phyloP scores from a whole-genome alignment of 768 basidiomycete species.

The Phanerochaete sordida region DNA sequence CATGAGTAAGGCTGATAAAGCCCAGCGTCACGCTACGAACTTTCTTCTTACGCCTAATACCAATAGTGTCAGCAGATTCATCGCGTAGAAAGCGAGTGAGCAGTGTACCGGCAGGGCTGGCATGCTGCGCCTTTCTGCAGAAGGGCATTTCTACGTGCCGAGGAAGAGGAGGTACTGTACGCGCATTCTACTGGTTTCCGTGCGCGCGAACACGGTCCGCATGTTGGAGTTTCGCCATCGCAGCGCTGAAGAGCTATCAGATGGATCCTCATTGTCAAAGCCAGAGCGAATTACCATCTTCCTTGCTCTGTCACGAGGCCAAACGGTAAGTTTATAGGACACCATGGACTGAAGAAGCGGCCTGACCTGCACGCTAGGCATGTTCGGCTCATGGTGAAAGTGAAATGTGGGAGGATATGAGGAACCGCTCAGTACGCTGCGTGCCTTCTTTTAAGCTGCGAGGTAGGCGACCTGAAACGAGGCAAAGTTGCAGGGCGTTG shows the following conservation, averaged over 20 bases:
- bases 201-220: conserved; percentile 23
- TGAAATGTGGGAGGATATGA: neutral
- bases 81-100: neutral
- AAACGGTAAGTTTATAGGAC: neutral
- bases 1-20: neutral
- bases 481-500: neutral
- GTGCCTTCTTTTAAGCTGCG: neutral
- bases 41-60: conserved; percentile 24
- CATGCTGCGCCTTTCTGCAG: conserved; percentile 26
- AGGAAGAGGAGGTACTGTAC: conserved; percentile 11
- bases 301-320: conserved; percentile 9
- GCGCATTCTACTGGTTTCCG: conserved; percentile 19
- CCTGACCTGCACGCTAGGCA: conserved; percentile 22
- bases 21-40: neutral
- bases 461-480: neutral
- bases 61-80: neutral
- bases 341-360: neutral
- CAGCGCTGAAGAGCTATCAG: conserved; percentile 16
- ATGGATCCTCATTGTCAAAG: neutral
- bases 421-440: neutral
- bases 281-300: conserved; percentile 17
- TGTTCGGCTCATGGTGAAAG: conserved; percentile 18
- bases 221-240: conserved; percentile 19
- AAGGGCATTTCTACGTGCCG: conserved; percentile 18
- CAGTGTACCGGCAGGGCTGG: conserved; percentile 18